Percentiles rank a stretch among this genome's conserved stretches.
Evolutionary conservation across 176 grass and related monocot species (phyloP).

Genomic region (Cenchrus americanus): DNA sequence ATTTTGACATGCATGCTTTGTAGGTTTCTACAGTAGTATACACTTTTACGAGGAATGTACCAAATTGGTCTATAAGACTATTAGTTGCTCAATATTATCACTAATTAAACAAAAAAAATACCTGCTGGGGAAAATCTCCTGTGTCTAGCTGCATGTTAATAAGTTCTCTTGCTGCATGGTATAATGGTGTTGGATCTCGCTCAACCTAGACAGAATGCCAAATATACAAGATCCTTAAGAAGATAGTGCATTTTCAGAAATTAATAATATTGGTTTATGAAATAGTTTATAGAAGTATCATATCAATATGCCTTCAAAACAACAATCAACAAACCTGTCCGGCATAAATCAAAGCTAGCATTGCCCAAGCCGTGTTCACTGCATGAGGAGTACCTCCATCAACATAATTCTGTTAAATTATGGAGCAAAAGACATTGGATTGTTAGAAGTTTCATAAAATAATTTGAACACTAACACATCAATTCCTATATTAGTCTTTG

Average conservation of each 20-base stretch:
- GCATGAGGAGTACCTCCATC: conserved; percentile 25
- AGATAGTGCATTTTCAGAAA: background rate
- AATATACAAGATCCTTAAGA: background rate
- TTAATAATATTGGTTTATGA: too few species aligned
- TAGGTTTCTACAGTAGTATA: too few species aligned
- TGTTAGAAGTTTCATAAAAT: too few species aligned
- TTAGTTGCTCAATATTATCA: too few species aligned
- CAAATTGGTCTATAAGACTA: too few species aligned
- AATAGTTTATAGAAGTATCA: too few species aligned
- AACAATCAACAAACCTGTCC: background rate
- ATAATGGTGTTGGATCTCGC: conserved; percentile 37
- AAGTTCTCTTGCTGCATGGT: conserved; percentile 27
- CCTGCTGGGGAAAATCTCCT: conserved; percentile 31
- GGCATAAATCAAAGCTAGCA: conserved; percentile 1
- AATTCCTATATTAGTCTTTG: too few species aligned
- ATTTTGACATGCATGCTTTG: too few species aligned
- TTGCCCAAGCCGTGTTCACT: background rate
- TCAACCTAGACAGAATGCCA: background rate
- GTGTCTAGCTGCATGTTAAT: conserved; percentile 41
- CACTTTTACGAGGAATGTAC: too few species aligned
- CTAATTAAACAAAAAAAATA: background rate
- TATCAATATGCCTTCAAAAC: background rate
- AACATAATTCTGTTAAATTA: conserved; percentile 1
- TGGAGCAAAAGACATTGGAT: background rate
- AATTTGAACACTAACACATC: too few species aligned